Percentiles rank a stretch among this genome's conserved stretches.
Evolutionary conservation across 2,329 filamentous ascomycete genomes (phyloP).

Genomic region (Kalmusia sp.): DNA sequence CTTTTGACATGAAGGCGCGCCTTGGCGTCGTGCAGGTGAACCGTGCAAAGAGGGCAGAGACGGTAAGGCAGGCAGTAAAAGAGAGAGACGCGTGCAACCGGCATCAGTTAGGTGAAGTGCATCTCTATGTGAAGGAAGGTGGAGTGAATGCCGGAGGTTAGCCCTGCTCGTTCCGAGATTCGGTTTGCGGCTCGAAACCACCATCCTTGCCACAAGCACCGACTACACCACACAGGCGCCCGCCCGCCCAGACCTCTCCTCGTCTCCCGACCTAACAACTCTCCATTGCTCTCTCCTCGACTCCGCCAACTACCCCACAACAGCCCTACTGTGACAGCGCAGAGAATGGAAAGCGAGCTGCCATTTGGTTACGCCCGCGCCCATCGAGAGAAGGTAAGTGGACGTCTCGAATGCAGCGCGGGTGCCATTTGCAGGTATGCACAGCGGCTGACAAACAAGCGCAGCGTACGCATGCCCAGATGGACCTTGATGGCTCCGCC

Average conservation of each 20-base stretch:
- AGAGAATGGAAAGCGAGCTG: slow-evolving; percentile 39
- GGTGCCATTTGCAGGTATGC: slow-evolving; percentile 13
- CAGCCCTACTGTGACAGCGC: slow-evolving; percentile 1
- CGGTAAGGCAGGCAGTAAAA: neutral
- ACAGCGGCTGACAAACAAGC: slow-evolving; percentile 17
- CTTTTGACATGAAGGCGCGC: slow-evolving; percentile 8
- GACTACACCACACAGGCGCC: neutral
- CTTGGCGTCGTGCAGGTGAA: slow-evolving; percentile 4
- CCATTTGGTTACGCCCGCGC: slow-evolving; percentile 39
- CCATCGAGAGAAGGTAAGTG: slow-evolving; percentile 44
- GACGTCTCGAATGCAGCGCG: slow-evolving; percentile 10
- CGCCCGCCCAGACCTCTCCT: slow-evolving; percentile 5
- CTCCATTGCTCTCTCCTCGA: slow-evolving; percentile 7
- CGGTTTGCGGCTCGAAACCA: slow-evolving; percentile 14
- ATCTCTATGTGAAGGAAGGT: neutral
- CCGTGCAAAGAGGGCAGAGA: neutral
- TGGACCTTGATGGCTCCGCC: slow-evolving; percentile 37
- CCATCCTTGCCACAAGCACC: slow-evolving; percentile 33
- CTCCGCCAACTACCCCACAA: neutral
- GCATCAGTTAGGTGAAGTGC: neutral
- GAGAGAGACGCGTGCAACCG: neutral
- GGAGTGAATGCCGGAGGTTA: neutral
- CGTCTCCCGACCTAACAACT: neutral
- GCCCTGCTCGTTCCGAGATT: slow-evolving; percentile 4
- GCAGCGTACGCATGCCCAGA: slow-evolving; percentile 44